Evolutionary conservation across 2,329 filamentous ascomycete genomes (phyloP), one percentile per base, ranked within the genome.

Genomic region (Metarhizium rileyi): DNA sequence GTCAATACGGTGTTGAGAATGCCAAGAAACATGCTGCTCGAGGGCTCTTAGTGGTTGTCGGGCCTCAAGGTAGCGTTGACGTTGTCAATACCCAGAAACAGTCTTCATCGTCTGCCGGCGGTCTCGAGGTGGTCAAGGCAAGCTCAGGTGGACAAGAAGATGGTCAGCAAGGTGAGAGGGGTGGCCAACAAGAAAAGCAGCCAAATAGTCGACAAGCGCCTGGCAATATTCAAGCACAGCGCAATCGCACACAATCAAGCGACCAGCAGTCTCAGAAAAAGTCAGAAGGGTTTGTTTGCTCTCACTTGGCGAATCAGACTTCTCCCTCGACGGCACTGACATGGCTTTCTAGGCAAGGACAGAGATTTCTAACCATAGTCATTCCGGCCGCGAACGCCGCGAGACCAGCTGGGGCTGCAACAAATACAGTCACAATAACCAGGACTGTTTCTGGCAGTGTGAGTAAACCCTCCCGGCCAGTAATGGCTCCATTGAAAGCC

Each of bases 361-460:
- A 25, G 5, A 20, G 20, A 5, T 42, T 23, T 23, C 25, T 33
- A 28, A 33, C 38, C 20, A 35, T 45, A 33, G 40, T 23, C 22
- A 10, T 30, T 30, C 49, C 14, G 26, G 23, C 40, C 30, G 45
- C 44, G 25, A 30, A 4, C 20, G 26, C 23, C 50, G 20, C 9
- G 36, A 33, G 4, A 16, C 10, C 53, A 30, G 52, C 48, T 9
- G 53, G 60, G 9, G 61, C 61, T 5, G 47, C 46, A 25, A 51
- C 49, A 5, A 42, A 35, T 16, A 51, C 49, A 12, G 44, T 53
- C 25, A 53, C 52, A 9, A 40, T 45, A 22, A 53, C 49, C 10
- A 35, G 51, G 14, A 53, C 52, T 20, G 52, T 45, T 23, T 18
- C 22, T 28, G 49, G 51, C 30, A 9, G 25, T 16, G 38, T 44